Conservation (phyloP, 2,329 filamentous ascomycete species). For the Mycogone perniciosa region DNA sequence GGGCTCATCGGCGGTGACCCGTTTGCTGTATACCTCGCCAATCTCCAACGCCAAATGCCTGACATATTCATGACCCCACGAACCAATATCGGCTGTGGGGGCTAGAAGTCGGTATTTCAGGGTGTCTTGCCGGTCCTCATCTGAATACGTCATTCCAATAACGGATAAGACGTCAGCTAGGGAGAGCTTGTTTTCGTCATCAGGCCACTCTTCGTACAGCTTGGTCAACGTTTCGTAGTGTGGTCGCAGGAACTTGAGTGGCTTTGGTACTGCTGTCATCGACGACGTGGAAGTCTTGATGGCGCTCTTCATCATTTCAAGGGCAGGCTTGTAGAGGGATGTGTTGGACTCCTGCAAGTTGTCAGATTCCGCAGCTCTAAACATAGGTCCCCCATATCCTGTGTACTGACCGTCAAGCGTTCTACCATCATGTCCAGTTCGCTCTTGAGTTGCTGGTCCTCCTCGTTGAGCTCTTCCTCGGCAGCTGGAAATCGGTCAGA, state of each 20-base stretch:
- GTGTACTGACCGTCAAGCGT: slow-evolving; percentile 66
- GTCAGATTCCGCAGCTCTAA: slow-evolving; percentile 12
- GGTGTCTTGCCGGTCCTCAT: slow-evolving; percentile 92
- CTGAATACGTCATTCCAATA: slow-evolving; percentile 97
- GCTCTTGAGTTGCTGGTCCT: slow-evolving; percentile 96
- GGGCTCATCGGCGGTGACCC: slow-evolving; percentile 77
- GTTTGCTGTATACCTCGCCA: slow-evolving; percentile 85
- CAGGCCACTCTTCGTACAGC: slow-evolving; percentile 84
- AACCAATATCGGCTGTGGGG: slow-evolving; percentile 85
- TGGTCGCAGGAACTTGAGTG: slow-evolving; percentile 92
- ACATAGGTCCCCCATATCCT: neutral
- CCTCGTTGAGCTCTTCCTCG: slow-evolving; percentile 88
- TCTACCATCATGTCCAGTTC: slow-evolving; percentile 98
- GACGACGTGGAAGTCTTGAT: slow-evolving; percentile 99
- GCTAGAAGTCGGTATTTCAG: slow-evolving; percentile 91
- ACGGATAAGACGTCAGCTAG: slow-evolving; percentile 95
- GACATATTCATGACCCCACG: slow-evolving; percentile 98
- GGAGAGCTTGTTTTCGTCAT: slow-evolving; percentile 77
- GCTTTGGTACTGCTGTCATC: slow-evolving; percentile 98
- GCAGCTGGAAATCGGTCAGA: slow-evolving; percentile 23
- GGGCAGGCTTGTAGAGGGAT: slow-evolving; percentile 81
- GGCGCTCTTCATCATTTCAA: slow-evolving; percentile 95
- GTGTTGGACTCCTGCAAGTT: slow-evolving; percentile 68
- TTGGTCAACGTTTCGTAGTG: slow-evolving; percentile 88
- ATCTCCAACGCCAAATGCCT: slow-evolving; percentile 93